Percentiles rank a stretch among this genome's conserved stretches.
phyloP scores from a whole-genome alignment of 2,329 filamentous ascomycete genomes.

The Camillea tinctor region DNA sequence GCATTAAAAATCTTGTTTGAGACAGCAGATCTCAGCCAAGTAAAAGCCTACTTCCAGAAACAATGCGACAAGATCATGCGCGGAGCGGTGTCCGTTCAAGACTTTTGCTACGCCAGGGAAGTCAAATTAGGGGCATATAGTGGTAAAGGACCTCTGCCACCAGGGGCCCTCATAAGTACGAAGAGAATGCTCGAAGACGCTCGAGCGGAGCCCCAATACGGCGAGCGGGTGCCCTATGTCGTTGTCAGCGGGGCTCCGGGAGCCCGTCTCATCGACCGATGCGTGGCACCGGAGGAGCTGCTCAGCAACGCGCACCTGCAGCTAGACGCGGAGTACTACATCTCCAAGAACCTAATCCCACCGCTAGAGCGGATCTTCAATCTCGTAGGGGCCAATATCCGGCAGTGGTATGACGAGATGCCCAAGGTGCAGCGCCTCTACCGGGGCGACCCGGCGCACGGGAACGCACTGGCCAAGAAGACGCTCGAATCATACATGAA shows the following conservation, averaged over 20 bases:
- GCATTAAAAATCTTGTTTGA: slow-evolving; percentile 86
- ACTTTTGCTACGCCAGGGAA: slow-evolving; percentile 94
- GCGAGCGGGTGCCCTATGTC: slow-evolving; percentile 92
- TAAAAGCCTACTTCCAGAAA: slow-evolving; percentile 85
- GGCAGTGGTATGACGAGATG: slow-evolving; percentile 95
- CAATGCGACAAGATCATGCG: slow-evolving; percentile 93
- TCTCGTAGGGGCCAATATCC: slow-evolving; percentile 86
- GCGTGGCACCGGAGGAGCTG: slow-evolving; percentile 81
- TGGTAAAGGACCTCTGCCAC: slow-evolving; percentile 74
- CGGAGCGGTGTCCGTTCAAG: slow-evolving; percentile 83
- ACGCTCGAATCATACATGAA: slow-evolving; percentile 96
- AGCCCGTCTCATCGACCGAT: slow-evolving; percentile 81
- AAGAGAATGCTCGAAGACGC: slow-evolving; percentile 84
- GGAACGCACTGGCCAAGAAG: slow-evolving; percentile 47
- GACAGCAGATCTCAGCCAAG: slow-evolving; percentile 81
- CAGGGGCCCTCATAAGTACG: slow-evolving; percentile 85
- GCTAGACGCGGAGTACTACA: slow-evolving; percentile 95
- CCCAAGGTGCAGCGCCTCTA: slow-evolving; percentile 81
- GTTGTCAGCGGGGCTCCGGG: slow-evolving; percentile 87
- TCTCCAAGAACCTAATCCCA: slow-evolving; percentile 91
- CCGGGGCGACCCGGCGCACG: slow-evolving; percentile 48
- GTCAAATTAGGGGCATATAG: slow-evolving; percentile 88
- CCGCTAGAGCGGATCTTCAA: slow-evolving; percentile 96
- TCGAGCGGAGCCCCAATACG: slow-evolving; percentile 86
- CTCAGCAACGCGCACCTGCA: slow-evolving; percentile 74